Evolutionary conservation across 129 eudicot genomes (phyloP).

Genomic region (Helichrysum umbraculigerum): DNA sequence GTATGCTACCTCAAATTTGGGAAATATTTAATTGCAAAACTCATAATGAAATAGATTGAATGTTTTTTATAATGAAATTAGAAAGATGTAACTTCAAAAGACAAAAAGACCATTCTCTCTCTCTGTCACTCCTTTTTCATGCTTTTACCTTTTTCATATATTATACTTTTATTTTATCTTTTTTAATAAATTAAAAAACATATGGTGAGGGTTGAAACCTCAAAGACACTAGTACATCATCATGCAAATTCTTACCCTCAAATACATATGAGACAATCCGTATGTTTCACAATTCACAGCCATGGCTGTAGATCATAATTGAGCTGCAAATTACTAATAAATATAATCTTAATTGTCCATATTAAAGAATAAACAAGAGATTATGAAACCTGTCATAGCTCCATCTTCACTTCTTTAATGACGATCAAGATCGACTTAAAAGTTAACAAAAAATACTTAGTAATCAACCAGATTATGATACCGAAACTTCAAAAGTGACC

Average conservation of each 20-base stretch:
- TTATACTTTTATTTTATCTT: too few species aligned
- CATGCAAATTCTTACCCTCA: constrained; percentile 25
- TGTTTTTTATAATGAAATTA: too few species aligned
- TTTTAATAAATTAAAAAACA: not conserved
- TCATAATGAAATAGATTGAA: not conserved
- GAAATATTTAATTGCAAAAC: not conserved
- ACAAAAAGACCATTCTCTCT: not conserved
- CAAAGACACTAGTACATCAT: constrained; percentile 14
- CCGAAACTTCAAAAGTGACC: constrained; percentile 21
- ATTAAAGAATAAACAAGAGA: constrained; percentile 15
- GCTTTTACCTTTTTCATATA: not conserved
- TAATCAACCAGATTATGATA: not conserved
- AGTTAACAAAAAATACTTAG: constrained; percentile 20
- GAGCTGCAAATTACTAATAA: constrained; percentile 20
- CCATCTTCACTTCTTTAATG: constrained; percentile 12
- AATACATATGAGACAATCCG: constrained; percentile 7
- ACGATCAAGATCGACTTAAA: not conserved
- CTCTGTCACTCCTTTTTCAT: not conserved
- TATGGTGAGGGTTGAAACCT: constrained; percentile 5
- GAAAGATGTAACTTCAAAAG: not conserved
- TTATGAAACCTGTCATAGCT: constrained; percentile 24
- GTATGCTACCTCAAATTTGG: not conserved
- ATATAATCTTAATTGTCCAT: constrained; percentile 10
- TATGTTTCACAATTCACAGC: constrained; percentile 16
- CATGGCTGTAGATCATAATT: not conserved